Conservation (phyloP, 73 alveolate genomes). For the Paramecium biaurelia region DNA sequence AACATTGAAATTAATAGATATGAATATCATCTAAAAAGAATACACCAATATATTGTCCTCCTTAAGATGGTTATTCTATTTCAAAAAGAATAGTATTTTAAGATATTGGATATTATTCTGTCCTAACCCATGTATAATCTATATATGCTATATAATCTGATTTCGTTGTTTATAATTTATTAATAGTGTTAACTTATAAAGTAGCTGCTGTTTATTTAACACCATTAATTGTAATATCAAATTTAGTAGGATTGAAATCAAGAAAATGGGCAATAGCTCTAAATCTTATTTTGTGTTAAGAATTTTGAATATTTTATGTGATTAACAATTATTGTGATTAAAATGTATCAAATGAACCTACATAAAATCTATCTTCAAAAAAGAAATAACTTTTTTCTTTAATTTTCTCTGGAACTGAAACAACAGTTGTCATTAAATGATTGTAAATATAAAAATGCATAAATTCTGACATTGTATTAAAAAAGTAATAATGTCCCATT, state of each 20-base stretch:
- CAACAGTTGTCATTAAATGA: neutral
- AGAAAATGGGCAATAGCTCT: neutral
- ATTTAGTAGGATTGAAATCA: neutral
- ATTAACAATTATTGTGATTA: neutral
- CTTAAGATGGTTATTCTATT: neutral
- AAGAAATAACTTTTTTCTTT: neutral
- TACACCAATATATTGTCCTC: neutral
- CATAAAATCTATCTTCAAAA: neutral
- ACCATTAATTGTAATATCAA: neutral
- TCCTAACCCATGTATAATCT: neutral
- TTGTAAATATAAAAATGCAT: neutral
- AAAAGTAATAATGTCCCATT: neutral
- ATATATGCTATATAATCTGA: neutral
- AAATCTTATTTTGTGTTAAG: neutral
- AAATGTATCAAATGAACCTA: neutral
- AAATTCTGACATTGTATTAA: neutral
- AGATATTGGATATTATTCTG: neutral
- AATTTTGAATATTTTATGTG: neutral
- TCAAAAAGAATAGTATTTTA: neutral
- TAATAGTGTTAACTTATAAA: neutral
- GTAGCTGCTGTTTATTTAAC: neutral
- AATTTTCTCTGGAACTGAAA: neutral
- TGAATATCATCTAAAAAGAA: neutral
- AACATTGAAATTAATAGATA: neutral
- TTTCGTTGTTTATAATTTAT: neutral